phyloP scores from a whole-genome alignment of 2,329 filamentous ascomycete genomes.

The Coniochaeta sp. region DNA sequence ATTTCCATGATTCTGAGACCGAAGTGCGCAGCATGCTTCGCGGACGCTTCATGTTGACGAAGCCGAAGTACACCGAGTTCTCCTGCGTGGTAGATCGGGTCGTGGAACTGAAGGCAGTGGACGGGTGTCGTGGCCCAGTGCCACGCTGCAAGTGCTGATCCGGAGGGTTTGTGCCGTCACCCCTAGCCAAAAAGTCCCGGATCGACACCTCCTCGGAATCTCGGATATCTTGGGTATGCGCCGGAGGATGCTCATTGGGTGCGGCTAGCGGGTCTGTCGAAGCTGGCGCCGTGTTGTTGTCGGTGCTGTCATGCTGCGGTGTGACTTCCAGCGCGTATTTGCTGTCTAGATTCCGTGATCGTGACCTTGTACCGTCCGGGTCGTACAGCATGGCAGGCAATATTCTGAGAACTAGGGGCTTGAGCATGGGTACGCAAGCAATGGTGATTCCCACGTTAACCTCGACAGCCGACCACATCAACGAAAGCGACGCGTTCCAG shows the following conservation, averaged over 20 bases:
- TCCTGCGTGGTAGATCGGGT: constrained; percentile 15
- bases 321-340: neutral
- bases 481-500: constrained; percentile 73
- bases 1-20: constrained; percentile 58
- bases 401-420: constrained; percentile 67
- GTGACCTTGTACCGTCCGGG: constrained; percentile 31
- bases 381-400: constrained; percentile 50
- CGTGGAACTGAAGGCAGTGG: neutral
- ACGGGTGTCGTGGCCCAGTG: neutral
- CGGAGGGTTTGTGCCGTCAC: neutral
- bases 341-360: neutral
- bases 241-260: constrained; percentile 5
- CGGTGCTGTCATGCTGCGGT: constrained; percentile 6
- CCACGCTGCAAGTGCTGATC: neutral
- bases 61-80: constrained; percentile 61
- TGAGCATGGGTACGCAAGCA: constrained; percentile 85
- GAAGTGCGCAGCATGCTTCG: constrained; percentile 65
- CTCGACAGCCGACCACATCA: constrained; percentile 93
- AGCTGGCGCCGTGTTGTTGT: constrained; percentile 8
- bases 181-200: constrained; percentile 11
- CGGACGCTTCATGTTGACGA: constrained; percentile 61
- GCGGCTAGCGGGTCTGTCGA: neutral
- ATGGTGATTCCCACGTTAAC: constrained; percentile 87
- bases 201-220: constrained; percentile 12
- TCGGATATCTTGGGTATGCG: neutral